These are phyloP conservation scores for Panicum virgatum DNA, from an alignment of 202 grass and related monocot species.

Conservation along the genomic window DNA sequence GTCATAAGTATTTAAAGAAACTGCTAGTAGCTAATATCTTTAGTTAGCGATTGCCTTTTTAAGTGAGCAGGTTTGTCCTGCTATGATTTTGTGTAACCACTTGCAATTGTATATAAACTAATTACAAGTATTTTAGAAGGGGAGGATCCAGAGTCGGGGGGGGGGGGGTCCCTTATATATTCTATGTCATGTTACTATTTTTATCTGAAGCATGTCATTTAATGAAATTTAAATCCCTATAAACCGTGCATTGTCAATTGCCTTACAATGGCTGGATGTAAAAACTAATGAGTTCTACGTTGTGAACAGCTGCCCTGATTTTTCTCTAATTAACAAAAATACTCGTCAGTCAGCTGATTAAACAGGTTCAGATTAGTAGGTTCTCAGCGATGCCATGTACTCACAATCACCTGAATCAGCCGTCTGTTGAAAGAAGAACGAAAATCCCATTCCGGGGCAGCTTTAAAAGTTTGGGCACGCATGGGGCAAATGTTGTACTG, in stretches of 20 bases:
- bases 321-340: background rate
- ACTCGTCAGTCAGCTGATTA: slow-evolving; percentile 16
- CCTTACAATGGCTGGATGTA: too few relatives aligned
- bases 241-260: too few relatives aligned
- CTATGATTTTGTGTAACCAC: too few relatives aligned
- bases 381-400: background rate
- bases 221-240: too few relatives aligned
- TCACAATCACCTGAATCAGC: background rate
- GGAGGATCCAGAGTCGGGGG: too few relatives aligned
- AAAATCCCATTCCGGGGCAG: background rate
- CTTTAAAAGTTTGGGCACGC: background rate
- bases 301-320: background rate
- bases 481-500: background rate
- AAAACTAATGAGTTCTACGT: background rate
- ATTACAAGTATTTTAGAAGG: too few relatives aligned
- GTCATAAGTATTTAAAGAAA: background rate
- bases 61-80: too few relatives aligned
- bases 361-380: slow-evolving; percentile 15
- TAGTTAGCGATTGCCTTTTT: too few relatives aligned
- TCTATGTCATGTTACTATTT: too few relatives aligned
- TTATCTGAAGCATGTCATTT: too few relatives aligned
- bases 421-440: background rate
- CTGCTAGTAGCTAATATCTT: background rate
- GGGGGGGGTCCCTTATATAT: too few relatives aligned
- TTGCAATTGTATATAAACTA: too few relatives aligned